Percentiles rank a stretch among this genome's conserved stretches.
phyloP scores from a whole-genome alignment of 176 grass and related monocot species.

The Alloteropsis semialata region DNA sequence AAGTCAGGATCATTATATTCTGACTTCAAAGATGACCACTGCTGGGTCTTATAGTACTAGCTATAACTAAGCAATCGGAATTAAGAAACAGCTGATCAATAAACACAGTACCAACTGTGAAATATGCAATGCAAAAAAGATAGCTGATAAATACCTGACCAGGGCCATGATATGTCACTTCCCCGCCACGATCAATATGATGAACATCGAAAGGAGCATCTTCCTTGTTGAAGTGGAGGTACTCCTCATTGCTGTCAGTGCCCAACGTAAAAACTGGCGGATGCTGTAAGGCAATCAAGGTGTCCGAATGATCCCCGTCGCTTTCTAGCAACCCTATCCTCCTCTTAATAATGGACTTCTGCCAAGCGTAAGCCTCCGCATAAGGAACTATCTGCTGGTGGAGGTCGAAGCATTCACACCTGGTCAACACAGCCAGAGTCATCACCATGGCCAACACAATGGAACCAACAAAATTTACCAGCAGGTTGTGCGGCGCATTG shows the following conservation, averaged over 20 bases:
- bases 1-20: not conserved
- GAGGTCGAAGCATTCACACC: slow-evolving; percentile 40
- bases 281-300: slow-evolving; percentile 67
- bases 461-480: not conserved
- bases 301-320: slow-evolving; percentile 46
- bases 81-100: not conserved
- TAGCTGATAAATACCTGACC: slow-evolving; percentile 48
- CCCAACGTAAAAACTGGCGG: slow-evolving; percentile 70
- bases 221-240: slow-evolving; percentile 65
- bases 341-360: slow-evolving; percentile 58
- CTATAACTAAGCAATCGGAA: not conserved
- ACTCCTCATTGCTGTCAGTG: slow-evolving; percentile 39
- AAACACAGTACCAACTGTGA: not conserved
- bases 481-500: not conserved
- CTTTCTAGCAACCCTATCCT: slow-evolving; percentile 44
- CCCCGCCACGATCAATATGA: slow-evolving; percentile 61
- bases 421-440: not conserved
- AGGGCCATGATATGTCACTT: slow-evolving; percentile 96
- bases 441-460: not conserved
- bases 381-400: slow-evolving; percentile 35
- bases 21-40: not conserved
- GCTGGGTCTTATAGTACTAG: not conserved
- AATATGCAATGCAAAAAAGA: not conserved
- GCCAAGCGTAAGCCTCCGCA: slow-evolving; percentile 53
- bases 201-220: slow-evolving; percentile 69